phyloP scores from a whole-genome alignment of 1,139 yeast genomes.

The Candida sp. region DNA sequence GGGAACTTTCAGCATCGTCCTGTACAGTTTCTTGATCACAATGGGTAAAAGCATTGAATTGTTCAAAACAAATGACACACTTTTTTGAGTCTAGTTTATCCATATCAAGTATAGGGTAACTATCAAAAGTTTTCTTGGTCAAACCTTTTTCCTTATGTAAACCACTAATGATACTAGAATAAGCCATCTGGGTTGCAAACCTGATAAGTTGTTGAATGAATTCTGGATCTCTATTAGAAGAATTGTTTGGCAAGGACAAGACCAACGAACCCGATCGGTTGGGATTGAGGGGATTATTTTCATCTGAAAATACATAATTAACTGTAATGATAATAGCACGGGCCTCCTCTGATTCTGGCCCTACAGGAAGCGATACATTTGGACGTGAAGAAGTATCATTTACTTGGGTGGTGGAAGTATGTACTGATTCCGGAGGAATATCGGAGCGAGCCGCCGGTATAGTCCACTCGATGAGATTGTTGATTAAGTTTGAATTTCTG shows the following conservation, averaged over 20 bases:
- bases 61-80: slow-evolving; percentile 73
- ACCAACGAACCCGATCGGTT: slow-evolving; percentile 53
- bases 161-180: slow-evolving; percentile 52
- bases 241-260: slow-evolving; percentile 62
- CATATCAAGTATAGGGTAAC: slow-evolving; percentile 32
- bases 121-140: slow-evolving; percentile 48
- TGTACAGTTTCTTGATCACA: background rate
- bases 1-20: slow-evolving; percentile 3
- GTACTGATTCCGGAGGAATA: background rate
- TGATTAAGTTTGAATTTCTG: background rate
- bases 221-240: slow-evolving; percentile 51
- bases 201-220: slow-evolving; percentile 56
- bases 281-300: slow-evolving; percentile 36
- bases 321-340: slow-evolving; percentile 41
- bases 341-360: slow-evolving; percentile 1
- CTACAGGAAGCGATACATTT: background rate
- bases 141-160: slow-evolving; percentile 46
- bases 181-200: slow-evolving; percentile 68
- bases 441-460: background rate
- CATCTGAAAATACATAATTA: slow-evolving; percentile 44
- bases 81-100: slow-evolving; percentile 26
- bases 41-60: slow-evolving; percentile 26
- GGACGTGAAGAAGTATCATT: background rate
- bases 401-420: background rate
- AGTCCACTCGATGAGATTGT: background rate